Base-by-base conservation (phyloP, 2,329 filamentous ascomycete genomes). In the Penicillium sp. region DNA sequence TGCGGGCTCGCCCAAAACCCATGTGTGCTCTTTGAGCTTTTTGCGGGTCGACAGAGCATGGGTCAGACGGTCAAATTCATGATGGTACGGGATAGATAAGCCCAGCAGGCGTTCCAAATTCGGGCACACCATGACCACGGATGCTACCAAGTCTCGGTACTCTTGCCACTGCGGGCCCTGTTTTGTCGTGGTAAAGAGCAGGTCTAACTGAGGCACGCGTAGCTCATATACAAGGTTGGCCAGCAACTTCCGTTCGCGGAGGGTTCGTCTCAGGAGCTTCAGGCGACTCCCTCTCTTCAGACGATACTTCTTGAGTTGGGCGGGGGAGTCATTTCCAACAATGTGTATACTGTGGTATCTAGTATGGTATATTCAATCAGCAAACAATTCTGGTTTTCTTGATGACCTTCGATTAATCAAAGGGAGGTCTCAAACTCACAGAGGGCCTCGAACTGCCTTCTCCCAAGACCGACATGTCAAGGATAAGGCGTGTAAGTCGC, bases 71-170 rank as follows among this genome's bases (percentile, higher is more conserved):
- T 80, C 76, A 53, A 77, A 80, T 31, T 75, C 68, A 50, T 78
- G 75, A 34, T 71, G 69, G 56, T 77, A 79, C 3, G 75, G 70
- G n/a, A 76, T 65, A 43, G 74, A 71, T 49, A 80, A 75, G 6
- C 79, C 79, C 29, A 74, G 61, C 7, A 82, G 63, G 24, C 72
- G 71, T 62, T 82, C 77, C 21, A 82, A 63, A 52, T 77, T 78
- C 7, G 79, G 77, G 57, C 78, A 82, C 2, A 74, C 73, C 73
- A 80, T 79, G 29, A 82, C 75, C 33, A 82, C 67, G 1, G 78
- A 79, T 6, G 77, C 76, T 17, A 81, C 63, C 17, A 76, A 52
- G 50, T 79, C 74, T 38, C 75, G 66, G 45, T 78, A 75, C 43
- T 76, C 73, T 57, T 76, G 69, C 59, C 69, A 70, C 51, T 72